Evolutionary conservation across 768 basidiomycete genomes (phyloP).

Genomic region (Collybia sp.): DNA sequence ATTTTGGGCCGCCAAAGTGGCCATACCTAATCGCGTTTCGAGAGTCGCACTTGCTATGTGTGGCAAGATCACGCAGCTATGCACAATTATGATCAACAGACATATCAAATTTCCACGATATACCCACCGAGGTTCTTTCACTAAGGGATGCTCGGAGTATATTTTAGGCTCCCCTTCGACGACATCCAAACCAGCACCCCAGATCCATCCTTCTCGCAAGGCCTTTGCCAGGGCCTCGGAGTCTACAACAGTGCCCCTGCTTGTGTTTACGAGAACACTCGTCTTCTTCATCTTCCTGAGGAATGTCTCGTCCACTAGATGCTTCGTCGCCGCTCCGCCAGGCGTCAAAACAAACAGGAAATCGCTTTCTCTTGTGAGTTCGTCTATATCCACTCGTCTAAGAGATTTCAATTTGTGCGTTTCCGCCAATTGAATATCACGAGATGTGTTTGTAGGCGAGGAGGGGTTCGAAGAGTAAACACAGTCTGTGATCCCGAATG

Average conservation of each 20-base stretch:
- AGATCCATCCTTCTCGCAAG: slow-evolving; percentile 73
- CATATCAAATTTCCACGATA: neutral
- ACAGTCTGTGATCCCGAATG: slow-evolving; percentile 76
- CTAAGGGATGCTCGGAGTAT: slow-evolving; percentile 67
- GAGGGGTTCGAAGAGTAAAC: slow-evolving; percentile 62
- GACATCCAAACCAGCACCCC: slow-evolving; percentile 92
- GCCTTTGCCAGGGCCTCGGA: slow-evolving; percentile 85
- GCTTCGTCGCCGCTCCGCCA: slow-evolving; percentile 64
- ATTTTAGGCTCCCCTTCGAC: slow-evolving; percentile 90
- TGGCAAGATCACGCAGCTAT: slow-evolving; percentile 77
- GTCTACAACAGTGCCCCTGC: slow-evolving; percentile 85
- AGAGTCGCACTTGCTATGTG: slow-evolving; percentile 90
- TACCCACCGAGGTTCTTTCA: slow-evolving; percentile 64
- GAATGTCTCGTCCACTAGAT: slow-evolving; percentile 69
- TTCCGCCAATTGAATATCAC: slow-evolving; percentile 27
- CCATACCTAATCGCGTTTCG: slow-evolving; percentile 84
- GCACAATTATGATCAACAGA: neutral
- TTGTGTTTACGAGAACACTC: slow-evolving; percentile 79
- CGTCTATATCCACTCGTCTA: slow-evolving; percentile 53
- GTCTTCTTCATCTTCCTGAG: slow-evolving; percentile 82
- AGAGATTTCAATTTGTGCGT: slow-evolving; percentile 35
- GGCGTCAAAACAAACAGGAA: slow-evolving; percentile 82
- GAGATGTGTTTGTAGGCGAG: slow-evolving; percentile 40
- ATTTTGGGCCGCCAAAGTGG: slow-evolving; percentile 67
- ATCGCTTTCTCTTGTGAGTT: slow-evolving; percentile 77